These are phyloP conservation scores for Diplosphaera chodatii DNA, from an alignment of 139 green algal species.

Conservation along the genomic window DNA sequence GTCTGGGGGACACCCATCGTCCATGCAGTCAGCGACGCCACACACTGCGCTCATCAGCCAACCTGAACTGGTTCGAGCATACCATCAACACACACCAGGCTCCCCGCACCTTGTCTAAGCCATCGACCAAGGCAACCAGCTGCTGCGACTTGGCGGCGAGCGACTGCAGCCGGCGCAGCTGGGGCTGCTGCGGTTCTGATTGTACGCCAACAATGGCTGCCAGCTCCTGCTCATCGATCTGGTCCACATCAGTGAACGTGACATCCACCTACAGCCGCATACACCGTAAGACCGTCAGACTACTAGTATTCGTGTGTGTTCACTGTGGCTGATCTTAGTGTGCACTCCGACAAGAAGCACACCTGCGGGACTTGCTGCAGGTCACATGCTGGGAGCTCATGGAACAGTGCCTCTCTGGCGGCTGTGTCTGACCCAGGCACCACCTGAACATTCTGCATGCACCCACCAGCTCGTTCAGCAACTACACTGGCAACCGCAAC, in stretches of 20 bases:
- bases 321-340: background rate
- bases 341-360: background rate
- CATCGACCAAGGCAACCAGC: background rate
- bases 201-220: slow-evolving; percentile 41
- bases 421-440: slow-evolving; percentile 17
- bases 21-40: background rate
- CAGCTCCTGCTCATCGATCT: slow-evolving; percentile 31
- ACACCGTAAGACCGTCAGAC: background rate
- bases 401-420: slow-evolving; percentile 24
- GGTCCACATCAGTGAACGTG: slow-evolving; percentile 44
- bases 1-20: background rate
- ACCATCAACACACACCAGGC: no score
- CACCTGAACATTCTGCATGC: slow-evolving; percentile 6
- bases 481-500: background rate
- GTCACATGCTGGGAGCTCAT: slow-evolving; percentile 18
- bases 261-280: slow-evolving; percentile 31
- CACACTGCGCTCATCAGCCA: background rate
- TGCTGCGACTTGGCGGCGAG: background rate
- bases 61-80: no score
- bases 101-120: background rate
- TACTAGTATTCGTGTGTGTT: background rate
- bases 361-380: slow-evolving; percentile 7
- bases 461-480: no score
- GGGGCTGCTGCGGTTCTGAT: slow-evolving; percentile 45
- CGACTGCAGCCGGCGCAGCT: slow-evolving; percentile 22